phyloP scores from a whole-genome alignment of 2,329 filamentous ascomycete genomes.

The Colletotrichum camelliae region DNA sequence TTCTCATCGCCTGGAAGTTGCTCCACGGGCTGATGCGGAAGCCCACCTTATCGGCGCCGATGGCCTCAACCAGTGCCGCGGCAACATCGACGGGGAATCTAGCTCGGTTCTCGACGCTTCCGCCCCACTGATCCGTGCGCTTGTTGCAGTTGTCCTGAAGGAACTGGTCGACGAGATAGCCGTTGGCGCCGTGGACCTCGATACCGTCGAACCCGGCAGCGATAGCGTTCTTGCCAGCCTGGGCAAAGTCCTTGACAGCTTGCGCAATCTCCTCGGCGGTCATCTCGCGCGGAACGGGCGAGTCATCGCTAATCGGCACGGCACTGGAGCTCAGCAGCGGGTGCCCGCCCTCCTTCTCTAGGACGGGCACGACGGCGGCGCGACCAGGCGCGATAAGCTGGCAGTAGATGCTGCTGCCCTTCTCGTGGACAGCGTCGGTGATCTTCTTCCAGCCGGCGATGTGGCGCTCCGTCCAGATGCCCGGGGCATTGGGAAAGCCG shows the following conservation, averaged over 20 bases:
- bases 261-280: constrained; percentile 67
- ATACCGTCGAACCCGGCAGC: constrained; percentile 73
- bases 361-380: constrained; percentile 41
- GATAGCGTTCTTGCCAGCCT: constrained; percentile 59
- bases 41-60: constrained; percentile 57
- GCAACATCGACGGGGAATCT: constrained; percentile 58
- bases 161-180: constrained; percentile 68
- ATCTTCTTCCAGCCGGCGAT: constrained; percentile 65
- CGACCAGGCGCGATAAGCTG: constrained; percentile 70
- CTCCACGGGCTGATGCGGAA: constrained; percentile 67
- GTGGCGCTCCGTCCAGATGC: constrained; percentile 60
- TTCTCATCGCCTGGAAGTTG: constrained; percentile 67
- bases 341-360: constrained; percentile 31
- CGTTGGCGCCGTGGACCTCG: constrained; percentile 64
- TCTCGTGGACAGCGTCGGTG: constrained; percentile 67
- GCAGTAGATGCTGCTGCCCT: constrained; percentile 63
- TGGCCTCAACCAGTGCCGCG: constrained; percentile 38
- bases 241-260: constrained; percentile 62
- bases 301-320: constrained; percentile 47
- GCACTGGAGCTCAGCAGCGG: constrained; percentile 31
- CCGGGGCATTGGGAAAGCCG: constrained; percentile 52
- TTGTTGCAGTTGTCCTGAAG: constrained; percentile 55
- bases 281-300: constrained; percentile 64
- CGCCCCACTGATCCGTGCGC: constrained; percentile 58
- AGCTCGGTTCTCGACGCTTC: constrained; percentile 56